Evolutionary conservation across 225 moss, liverwort and hornwort species (phyloP).

Genomic region (Ulota crispa): DNA sequence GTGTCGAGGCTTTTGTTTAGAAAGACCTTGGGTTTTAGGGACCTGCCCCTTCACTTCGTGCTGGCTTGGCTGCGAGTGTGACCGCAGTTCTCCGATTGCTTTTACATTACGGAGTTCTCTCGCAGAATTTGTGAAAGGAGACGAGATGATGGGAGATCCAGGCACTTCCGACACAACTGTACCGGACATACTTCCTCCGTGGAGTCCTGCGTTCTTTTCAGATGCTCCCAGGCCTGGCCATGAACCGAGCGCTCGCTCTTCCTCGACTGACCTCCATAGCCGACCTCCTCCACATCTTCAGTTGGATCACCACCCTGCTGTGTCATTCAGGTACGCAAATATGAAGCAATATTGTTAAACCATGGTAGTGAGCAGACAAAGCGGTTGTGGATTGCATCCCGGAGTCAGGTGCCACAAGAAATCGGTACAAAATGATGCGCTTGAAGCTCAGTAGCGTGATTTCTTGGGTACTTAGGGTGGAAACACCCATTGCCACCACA

Average conservation of each 20-base stretch:
- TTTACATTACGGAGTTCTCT: background rate
- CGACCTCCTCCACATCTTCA: background rate
- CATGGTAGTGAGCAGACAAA: background rate
- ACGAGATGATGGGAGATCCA: constrained; percentile 41
- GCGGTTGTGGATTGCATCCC: background rate
- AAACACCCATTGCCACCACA: too few relatives aligned
- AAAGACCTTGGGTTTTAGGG: background rate
- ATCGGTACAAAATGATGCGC: background rate
- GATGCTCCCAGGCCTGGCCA: background rate
- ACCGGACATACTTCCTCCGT: too few relatives aligned
- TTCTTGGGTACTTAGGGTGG: too few relatives aligned
- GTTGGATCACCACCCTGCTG: constrained; percentile 24
- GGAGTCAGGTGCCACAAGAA: background rate
- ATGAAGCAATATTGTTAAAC: too few relatives aligned
- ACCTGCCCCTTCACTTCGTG: background rate
- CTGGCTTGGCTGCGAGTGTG: constrained; percentile 37
- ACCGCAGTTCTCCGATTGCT: too few relatives aligned
- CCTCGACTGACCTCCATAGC: constrained; percentile 27
- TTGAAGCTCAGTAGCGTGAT: background rate
- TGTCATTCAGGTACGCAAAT: constrained; percentile 30
- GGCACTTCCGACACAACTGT: constrained; percentile 22
- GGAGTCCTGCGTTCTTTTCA: background rate
- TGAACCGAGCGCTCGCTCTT: constrained; percentile 14
- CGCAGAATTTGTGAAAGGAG: constrained; percentile 22
- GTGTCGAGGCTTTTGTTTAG: background rate